Base-by-base conservation (phyloP, 352 stramenopile species). In the Hyaloperonospora arabidopsidis region DNA sequence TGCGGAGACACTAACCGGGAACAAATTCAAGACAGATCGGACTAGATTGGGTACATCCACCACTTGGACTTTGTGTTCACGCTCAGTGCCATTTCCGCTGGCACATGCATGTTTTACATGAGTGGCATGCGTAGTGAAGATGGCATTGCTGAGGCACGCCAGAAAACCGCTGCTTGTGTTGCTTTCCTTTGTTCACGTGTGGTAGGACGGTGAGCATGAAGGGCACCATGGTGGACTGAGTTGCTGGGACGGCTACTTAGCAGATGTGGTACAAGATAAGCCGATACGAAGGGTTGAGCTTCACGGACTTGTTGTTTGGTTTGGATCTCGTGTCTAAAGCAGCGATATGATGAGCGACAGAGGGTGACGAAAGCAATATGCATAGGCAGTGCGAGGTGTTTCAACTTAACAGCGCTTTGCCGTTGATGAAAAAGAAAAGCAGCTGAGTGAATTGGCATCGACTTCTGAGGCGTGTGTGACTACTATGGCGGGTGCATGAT, bases 401-500 rank as follows among this genome's bases (percentile, higher is more conserved):
- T 51, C 59, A 5, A 65, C 59, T 0, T 51, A 63, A 0, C 32
- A 62, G 23, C 65, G 69, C 21, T 82, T 84, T 38, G 69, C 72
- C 0, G 28, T 32, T 0, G 57, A 68, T 8, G 57, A 72, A 15
- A 76, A 90, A 54, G 61, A 77, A 19, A 59, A 60, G 10, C 67
- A 68, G 17, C 64, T 90, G 0, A 55, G 55, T 0, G 75, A 88
- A 82, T 86, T 47, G 80, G 80, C 13, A 88, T 90, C 61, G 88
- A 90, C n/a, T n/a, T n/a, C n/a, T n/a, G n/a, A n/a, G n/a, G n/a
- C n/a, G n/a, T n/a, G n/a, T n/a, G n/a, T n/a, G n/a, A n/a, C n/a
- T n/a, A n/a, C n/a, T n/a, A n/a, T 50, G 80, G 80, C 39, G 87
- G 79, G 79, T 74, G 70, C 43, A 72, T 89, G 61, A 86, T 80